Evolutionary conservation across 2,329 filamentous ascomycete species (phyloP).

Genomic region (Colletotrichum lindemuthianum): DNA sequence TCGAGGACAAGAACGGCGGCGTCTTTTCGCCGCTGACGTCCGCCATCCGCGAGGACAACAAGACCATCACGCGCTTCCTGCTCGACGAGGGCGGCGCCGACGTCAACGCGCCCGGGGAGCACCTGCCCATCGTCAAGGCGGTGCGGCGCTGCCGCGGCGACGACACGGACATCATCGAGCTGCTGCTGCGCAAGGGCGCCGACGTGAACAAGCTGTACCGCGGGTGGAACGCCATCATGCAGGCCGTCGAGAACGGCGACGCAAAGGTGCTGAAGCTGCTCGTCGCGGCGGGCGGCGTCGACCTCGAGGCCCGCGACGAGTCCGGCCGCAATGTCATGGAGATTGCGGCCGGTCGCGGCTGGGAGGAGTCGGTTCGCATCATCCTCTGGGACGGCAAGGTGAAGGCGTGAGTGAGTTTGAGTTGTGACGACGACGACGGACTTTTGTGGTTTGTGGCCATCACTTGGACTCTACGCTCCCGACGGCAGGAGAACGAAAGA

Average conservation of each 20-base stretch:
- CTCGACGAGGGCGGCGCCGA: slow-evolving; percentile 71
- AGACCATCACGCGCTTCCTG: slow-evolving; percentile 69
- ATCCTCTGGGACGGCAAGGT: slow-evolving; percentile 43
- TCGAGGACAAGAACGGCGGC: slow-evolving; percentile 78
- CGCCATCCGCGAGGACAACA: slow-evolving; percentile 70
- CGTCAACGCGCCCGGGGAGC: slow-evolving; percentile 74
- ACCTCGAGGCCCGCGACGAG: slow-evolving; percentile 64
- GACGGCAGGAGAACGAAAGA: not conserved
- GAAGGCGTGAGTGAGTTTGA: slow-evolving; percentile 5
- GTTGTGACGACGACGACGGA: not conserved
- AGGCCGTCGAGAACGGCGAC: slow-evolving; percentile 73
- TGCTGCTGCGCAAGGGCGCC: slow-evolving; percentile 70
- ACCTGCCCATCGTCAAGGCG: slow-evolving; percentile 76
- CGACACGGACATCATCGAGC: slow-evolving; percentile 69
- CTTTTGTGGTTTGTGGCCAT: not conserved
- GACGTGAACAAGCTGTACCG: slow-evolving; percentile 76
- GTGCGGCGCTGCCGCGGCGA: slow-evolving; percentile 66
- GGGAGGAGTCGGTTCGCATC: slow-evolving; percentile 65
- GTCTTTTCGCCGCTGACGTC: slow-evolving; percentile 77
- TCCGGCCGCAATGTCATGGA: slow-evolving; percentile 64
- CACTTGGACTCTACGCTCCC: no score
- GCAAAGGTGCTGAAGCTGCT: slow-evolving; percentile 62
- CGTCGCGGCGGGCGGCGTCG: slow-evolving; percentile 58
- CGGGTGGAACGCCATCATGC: slow-evolving; percentile 73
- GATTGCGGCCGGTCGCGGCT: slow-evolving; percentile 66